phyloP scores from a whole-genome alignment of 257 asterid genomes.

The Mentha longifolia region DNA sequence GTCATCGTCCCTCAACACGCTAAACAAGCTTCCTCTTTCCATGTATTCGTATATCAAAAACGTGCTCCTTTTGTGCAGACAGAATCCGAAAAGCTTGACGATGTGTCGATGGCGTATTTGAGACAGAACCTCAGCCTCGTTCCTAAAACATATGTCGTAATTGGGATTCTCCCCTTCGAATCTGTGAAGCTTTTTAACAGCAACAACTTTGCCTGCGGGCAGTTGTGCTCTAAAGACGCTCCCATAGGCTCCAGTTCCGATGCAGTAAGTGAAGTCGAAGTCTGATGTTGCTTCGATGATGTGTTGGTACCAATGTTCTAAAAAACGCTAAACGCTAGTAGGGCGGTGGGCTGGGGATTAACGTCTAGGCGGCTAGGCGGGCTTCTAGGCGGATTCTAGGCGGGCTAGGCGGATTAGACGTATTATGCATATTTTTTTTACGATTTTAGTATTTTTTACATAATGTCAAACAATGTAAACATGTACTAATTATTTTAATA shows the following conservation, averaged over 20 bases:
- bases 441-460: too few relatives aligned
- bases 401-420: too few relatives aligned
- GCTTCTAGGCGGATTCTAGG: too few relatives aligned
- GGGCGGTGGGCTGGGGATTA: too few relatives aligned
- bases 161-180: constrained; percentile 1
- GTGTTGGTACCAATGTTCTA: constrained; percentile 25
- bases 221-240: constrained; percentile 9
- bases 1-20: not conserved
- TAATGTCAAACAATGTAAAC: too few relatives aligned
- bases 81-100: not conserved
- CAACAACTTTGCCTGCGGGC: not conserved
- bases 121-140: not conserved
- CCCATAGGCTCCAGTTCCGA: constrained; percentile 31
- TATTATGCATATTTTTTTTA: too few relatives aligned
- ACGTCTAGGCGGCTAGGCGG: too few relatives aligned
- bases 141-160: not conserved
- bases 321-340: too few relatives aligned
- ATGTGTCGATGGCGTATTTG: not conserved
- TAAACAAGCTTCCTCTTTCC: constrained; percentile 8
- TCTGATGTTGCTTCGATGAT: constrained; percentile 29
- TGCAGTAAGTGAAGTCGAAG: constrained; percentile 25
- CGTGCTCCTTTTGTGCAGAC: constrained; percentile 1
- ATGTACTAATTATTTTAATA: too few relatives aligned
- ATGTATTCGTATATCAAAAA: constrained; percentile 6
- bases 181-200: constrained; percentile 5